Evolutionary conservation across 495 filamentous ascomycete genomes (phyloP), one percentile per base, ranked within the genome.

Genomic region (Apiosordaria backusii): DNA sequence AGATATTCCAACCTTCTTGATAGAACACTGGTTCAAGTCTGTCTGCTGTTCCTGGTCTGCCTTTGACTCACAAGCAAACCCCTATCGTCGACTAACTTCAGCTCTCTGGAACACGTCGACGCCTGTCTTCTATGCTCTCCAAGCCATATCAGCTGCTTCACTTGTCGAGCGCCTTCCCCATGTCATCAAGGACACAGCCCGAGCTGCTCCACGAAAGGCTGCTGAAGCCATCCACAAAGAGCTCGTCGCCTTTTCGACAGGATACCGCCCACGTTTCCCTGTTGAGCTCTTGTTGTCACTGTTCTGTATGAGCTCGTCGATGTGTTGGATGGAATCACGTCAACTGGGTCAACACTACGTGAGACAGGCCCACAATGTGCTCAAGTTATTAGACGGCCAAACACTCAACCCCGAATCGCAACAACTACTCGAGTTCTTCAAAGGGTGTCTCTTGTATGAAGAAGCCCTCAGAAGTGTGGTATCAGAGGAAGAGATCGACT

Each of bases 21-120:
- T 77, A 61, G 72, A 77, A 59, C 75, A 77, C 65, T 77, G 75
- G 75, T 77, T 77, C 66, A 77, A 77, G 54, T 74, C 75, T 0
- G 75, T 77, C 18, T 77, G 75, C 63, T 22, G 65, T 13, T 75
- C 70, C 18, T 77, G 75, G 75, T 77, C 75, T 5, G 75, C 75
- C 10, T 68, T 65, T 57, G 75, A 77, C 60, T 77, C 75, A 4
- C 50, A 62, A 6, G 35, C 60, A 13, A 77, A 77, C 50, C 75
- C 75, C 1, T 75, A 75, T 35, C 72, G 75, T 21, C 70, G 45
- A 50, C 54, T 77, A 61, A 77, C 75, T 3, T 69, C 64, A 0
- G 26, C 57, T 2, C 70, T 70, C 23, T 77, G 75, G 75, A 67
- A 67, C 53, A 68, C 24, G 0, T 77, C 75, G 1, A 50, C 18